A percentile compares a stretch with the other conserved stretches of the same genome.
These are phyloP conservation scores for Fraxinus angustifolia DNA, from an alignment of 305 asterid species.

Conservation along the genomic window DNA sequence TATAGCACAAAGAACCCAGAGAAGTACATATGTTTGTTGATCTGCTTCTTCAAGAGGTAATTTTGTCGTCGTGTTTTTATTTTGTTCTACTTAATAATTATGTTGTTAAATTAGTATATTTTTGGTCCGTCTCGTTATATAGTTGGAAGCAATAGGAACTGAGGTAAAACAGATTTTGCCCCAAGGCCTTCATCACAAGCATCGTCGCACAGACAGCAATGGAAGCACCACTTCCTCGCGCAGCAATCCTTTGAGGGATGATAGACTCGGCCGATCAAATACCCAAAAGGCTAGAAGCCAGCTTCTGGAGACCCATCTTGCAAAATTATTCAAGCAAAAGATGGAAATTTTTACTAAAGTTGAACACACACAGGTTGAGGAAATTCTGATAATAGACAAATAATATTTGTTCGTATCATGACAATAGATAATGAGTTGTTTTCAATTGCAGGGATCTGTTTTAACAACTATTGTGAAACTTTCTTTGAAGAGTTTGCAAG, in stretches of 20 bases:
- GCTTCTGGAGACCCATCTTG: constrained; percentile 93
- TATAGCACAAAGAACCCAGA: constrained; percentile 95
- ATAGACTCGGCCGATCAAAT: constrained; percentile 34
- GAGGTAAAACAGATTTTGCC: constrained; percentile 48
- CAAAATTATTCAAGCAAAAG: constrained; percentile 58
- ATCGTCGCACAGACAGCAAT: constrained; percentile 48
- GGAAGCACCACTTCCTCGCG: constrained; percentile 56
- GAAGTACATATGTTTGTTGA: constrained; percentile 98
- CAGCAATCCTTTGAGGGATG: constrained; percentile 44
- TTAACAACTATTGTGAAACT: constrained; percentile 66
- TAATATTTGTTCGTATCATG: neutral
- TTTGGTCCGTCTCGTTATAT: neutral
- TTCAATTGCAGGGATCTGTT: constrained; percentile 70
- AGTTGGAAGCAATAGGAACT: constrained; percentile 32
- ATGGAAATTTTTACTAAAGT: constrained; percentile 63
- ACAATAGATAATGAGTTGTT: neutral
- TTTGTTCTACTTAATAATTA: neutral
- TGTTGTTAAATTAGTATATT: neutral
- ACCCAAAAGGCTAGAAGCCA: constrained; percentile 72
- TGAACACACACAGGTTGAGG: constrained; percentile 56
- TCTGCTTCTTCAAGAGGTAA: constrained; percentile 87
- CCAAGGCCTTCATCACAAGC: constrained; percentile 52
- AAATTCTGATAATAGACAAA: neutral
- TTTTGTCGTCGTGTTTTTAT: neutral
- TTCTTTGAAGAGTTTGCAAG: constrained; percentile 85